These are phyloP conservation scores for Blastocrithidia nonstop DNA, from an alignment of 208 protist species.

Conservation along the genomic window DNA sequence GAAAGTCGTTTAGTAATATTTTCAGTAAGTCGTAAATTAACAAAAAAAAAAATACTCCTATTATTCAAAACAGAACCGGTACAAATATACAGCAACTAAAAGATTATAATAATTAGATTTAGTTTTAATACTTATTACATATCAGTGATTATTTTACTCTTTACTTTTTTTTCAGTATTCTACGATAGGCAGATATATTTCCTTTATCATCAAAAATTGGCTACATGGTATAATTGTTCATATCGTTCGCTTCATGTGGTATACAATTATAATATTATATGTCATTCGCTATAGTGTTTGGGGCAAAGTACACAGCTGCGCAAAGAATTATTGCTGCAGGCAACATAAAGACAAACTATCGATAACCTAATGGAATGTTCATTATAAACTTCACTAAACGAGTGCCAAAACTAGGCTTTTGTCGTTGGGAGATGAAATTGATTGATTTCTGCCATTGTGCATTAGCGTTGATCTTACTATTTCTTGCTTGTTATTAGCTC, in stretches of 20 bases:
- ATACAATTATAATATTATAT: constrained; percentile 58
- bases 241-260: constrained; percentile 46
- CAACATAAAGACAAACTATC: constrained; percentile 69
- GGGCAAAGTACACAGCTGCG: constrained; percentile 53
- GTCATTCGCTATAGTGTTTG: constrained; percentile 36
- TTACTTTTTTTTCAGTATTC: constrained; percentile 30
- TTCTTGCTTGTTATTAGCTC: too few species aligned
- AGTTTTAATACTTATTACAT: neutral
- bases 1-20: neutral
- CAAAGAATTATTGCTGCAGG: constrained; percentile 46
- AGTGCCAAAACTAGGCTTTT: too few species aligned
- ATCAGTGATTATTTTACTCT: too few species aligned
- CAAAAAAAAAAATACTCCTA: neutral
- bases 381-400: too few species aligned
- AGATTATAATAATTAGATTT: neutral
- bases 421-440: too few species aligned
- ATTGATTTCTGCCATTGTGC: too few species aligned
- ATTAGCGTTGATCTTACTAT: too few species aligned
- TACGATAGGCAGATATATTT: constrained; percentile 54
- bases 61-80: neutral
- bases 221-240: constrained; percentile 59
- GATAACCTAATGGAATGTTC: constrained; percentile 65
- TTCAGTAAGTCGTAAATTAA: neutral
- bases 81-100: neutral
- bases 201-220: constrained; percentile 66